Evolutionary conservation across 805 yeast genomes (phyloP), one percentile per base, ranked within the genome.

Genomic region (Cyberlindnera meyerae): DNA sequence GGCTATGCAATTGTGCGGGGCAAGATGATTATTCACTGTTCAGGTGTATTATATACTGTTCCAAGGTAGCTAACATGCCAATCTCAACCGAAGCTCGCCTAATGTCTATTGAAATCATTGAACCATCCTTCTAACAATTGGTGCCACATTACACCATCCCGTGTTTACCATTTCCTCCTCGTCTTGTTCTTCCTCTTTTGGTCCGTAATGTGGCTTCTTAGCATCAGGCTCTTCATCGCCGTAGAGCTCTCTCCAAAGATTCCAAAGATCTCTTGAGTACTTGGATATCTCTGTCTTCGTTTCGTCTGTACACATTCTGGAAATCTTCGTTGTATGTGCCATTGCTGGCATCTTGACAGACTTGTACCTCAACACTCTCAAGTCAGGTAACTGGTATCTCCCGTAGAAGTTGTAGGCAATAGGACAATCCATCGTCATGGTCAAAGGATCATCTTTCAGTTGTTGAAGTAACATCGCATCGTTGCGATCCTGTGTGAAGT

Each of bases 351-450:
- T 17, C 21, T 18, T 29, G 18, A 29, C 14, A 3, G 33, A 18
- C 13, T 20, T 21, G 16, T 29, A 29, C 25, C 13, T 21, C 9
- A 29, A 26, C 4, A 20, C 4, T n/a, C 21, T 20, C 12, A 29
- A 6, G 13, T 21, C 15, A 9, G 26, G 33, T 4, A 22, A 11
- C 6, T 4, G 24, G 18, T 8, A 29, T 6, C 18, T 12, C 5
- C 24, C 18, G 6, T 14, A 22, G 33, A 29, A 29, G 26, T 29
- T 29, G 18, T 13, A 29, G 7, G 33, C 33, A 9, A 29, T 29
- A 5, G 33, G 33, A 21, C 33, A 29, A 22, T 29, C 33, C 33
- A 29, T 21, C 7, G 33, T 29, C 4, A 29, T 17, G 11, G 33
- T 14, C 11, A 20, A 18, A 13, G 33, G 33, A n/a, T 18, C 9